Percentiles rank a stretch among this genome's conserved stretches.
Evolutionary conservation across 805 yeast genomes (phyloP).

Genomic region (Wickerhamiella kazuoi): DNA sequence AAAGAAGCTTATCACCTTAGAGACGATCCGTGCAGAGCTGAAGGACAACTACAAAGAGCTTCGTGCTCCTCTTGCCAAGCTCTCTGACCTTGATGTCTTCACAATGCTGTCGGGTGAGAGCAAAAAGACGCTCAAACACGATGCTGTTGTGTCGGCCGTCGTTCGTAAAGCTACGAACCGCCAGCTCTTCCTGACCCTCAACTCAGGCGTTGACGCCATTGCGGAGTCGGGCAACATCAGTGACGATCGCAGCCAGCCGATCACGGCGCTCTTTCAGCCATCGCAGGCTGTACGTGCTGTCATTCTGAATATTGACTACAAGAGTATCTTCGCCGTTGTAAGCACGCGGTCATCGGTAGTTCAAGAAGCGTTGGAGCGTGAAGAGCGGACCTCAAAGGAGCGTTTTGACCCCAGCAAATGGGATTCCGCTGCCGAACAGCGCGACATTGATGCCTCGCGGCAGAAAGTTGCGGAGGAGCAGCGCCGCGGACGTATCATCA

Average conservation of each 20-base stretch:
- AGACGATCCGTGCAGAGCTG: slow-evolving; percentile 71
- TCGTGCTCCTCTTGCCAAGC: slow-evolving; percentile 48
- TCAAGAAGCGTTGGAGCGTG: slow-evolving; percentile 27
- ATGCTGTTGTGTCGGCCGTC: slow-evolving; percentile 58
- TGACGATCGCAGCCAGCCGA: slow-evolving; percentile 17
- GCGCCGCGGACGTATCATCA: slow-evolving; percentile 58
- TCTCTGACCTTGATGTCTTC: slow-evolving; percentile 60
- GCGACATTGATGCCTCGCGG: slow-evolving; percentile 49
- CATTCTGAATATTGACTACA: slow-evolving; percentile 51
- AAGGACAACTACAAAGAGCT: slow-evolving; percentile 77
- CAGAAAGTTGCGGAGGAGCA: slow-evolving; percentile 52
- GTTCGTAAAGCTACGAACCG: slow-evolving; percentile 42
- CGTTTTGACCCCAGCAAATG: slow-evolving; percentile 47
- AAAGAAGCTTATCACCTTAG: slow-evolving; percentile 60
- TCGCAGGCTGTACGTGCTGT: slow-evolving; percentile 84
- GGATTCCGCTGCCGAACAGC: slow-evolving; percentile 49
- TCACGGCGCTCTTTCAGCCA: slow-evolving; percentile 15
- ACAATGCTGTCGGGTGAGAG: slow-evolving; percentile 82
- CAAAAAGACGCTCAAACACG: slow-evolving; percentile 44
- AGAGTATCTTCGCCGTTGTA: slow-evolving; percentile 54
- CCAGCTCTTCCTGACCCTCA: slow-evolving; percentile 29
- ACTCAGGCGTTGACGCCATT: slow-evolving; percentile 47
- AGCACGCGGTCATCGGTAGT: slow-evolving; percentile 55
- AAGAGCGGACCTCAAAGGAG: slow-evolving; percentile 17
- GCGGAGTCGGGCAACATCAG: slow-evolving; percentile 22